phyloP scores from a whole-genome alignment of 768 basidiomycete species.

The Hericium rajendrae region DNA sequence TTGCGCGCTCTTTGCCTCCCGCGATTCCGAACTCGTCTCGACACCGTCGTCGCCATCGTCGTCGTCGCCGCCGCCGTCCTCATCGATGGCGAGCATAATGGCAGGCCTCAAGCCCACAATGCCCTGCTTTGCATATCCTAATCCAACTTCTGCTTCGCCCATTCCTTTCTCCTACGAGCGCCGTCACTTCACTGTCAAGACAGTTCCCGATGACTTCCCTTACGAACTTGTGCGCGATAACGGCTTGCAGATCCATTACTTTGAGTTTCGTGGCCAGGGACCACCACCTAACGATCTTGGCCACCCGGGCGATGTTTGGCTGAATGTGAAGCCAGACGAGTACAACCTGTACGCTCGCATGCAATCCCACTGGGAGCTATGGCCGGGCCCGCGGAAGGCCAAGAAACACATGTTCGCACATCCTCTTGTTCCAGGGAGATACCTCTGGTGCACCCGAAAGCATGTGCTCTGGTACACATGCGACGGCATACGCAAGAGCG shows the following conservation, averaged over 20 bases:
- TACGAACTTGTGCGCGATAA: conserved; percentile 14
- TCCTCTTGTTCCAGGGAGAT: conserved; percentile 13
- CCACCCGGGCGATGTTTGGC: conserved; percentile 18
- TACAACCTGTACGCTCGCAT: conserved; percentile 13
- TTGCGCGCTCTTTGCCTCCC: too few species aligned
- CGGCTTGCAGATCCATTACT: conserved; percentile 17
- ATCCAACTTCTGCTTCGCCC: conserved; percentile 11
- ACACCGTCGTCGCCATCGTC: too few species aligned
- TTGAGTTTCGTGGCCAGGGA: conserved; percentile 20
- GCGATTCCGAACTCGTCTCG: too few species aligned
- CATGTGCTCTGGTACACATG: conserved; percentile 16
- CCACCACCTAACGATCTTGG: conserved; percentile 18
- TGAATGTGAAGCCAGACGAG: conserved; percentile 13
- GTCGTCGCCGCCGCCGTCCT: neutral
- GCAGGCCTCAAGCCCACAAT: conserved; percentile 9
- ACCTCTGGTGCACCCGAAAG: conserved; percentile 16
- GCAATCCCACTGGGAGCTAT: conserved; percentile 10
- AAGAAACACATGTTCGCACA: conserved; percentile 17
- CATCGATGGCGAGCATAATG: neutral
- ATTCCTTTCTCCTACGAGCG: conserved; percentile 12
- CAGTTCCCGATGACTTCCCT: conserved; percentile 11
- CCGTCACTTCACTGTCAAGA: conserved; percentile 15
- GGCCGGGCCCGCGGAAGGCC: conserved; percentile 16
- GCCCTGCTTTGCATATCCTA: conserved; percentile 13
- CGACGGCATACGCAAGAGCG: conserved; percentile 16